Conservation (phyloP, 176 grass and related monocot species). For the Triticum monococcum region DNA sequence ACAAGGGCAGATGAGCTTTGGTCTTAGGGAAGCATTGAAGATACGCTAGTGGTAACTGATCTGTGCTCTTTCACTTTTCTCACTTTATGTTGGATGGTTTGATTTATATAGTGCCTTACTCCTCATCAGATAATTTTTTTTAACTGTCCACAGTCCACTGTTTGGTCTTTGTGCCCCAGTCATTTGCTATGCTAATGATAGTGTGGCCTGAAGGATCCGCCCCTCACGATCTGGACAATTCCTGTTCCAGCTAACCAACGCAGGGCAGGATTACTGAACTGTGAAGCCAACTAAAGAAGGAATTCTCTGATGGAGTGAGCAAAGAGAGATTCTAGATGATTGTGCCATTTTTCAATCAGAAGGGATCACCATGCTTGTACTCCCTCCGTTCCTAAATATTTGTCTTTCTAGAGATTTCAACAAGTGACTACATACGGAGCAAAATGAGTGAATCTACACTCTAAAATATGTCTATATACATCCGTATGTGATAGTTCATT, state of each 20-base stretch:
- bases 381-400: too few relatives aligned
- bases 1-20: slow-evolving; percentile 59
- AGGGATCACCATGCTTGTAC: slow-evolving; percentile 13
- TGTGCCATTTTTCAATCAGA: background rate
- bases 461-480: too few relatives aligned
- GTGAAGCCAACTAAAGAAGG: background rate
- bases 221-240: background rate
- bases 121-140: background rate
- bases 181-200: background rate
- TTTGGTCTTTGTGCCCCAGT: background rate
- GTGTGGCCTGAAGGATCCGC: background rate
- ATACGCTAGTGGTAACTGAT: slow-evolving; percentile 55
- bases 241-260: slow-evolving; percentile 5
- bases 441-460: too few relatives aligned
- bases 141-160: background rate
- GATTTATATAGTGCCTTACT: background rate
- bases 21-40: slow-evolving; percentile 94
- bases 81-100: background rate
- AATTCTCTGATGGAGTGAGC: background rate
- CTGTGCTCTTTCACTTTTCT: background rate
- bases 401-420: too few relatives aligned
- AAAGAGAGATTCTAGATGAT: background rate
- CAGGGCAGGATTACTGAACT: background rate
- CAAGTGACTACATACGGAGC: too few relatives aligned
- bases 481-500: too few relatives aligned